Evolutionary conservation across 2,329 filamentous ascomycete species (phyloP).

Genomic region (Dactylellina haptotyla): DNA sequence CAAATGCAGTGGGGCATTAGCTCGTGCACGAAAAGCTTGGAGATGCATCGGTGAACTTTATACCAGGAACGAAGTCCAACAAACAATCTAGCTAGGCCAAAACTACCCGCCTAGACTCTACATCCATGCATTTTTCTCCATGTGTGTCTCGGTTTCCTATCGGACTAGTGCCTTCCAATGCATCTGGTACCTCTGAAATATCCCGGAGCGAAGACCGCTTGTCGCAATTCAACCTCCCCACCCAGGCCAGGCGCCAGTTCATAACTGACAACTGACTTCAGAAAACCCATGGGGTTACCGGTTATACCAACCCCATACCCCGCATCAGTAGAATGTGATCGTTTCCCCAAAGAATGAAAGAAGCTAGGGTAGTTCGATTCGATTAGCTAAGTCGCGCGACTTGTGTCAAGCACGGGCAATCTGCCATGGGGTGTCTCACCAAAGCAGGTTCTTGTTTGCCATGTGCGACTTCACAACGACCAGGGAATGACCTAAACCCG

Average conservation of each 20-base stretch:
- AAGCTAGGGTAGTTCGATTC: not conserved
- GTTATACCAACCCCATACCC: constrained; percentile 4
- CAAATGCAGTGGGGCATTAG: not conserved
- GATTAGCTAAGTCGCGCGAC: not conserved
- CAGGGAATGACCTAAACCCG: not conserved
- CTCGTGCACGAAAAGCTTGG: not conserved
- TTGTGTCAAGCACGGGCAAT: not conserved
- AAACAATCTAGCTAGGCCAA: not conserved
- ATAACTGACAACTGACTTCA: too few relatives aligned
- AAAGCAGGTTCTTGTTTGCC: not conserved
- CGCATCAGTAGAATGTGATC: not conserved
- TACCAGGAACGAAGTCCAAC: not conserved
- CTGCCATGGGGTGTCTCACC: not conserved
- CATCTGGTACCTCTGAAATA: not conserved
- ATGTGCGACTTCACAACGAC: constrained; percentile 1
- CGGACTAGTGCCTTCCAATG: not conserved
- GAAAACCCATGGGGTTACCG: not conserved
- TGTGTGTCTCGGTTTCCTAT: constrained; percentile 3
- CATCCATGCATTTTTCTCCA: not conserved
- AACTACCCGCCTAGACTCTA: not conserved
- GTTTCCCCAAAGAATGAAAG: not conserved
- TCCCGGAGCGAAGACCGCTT: too few relatives aligned
- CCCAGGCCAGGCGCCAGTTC: not conserved
- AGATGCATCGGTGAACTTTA: not conserved
- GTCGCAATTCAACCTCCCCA: constrained; percentile 1